Evolutionary conservation across 805 yeast species (phyloP).

Genomic region (Yarrowia sp.): DNA sequence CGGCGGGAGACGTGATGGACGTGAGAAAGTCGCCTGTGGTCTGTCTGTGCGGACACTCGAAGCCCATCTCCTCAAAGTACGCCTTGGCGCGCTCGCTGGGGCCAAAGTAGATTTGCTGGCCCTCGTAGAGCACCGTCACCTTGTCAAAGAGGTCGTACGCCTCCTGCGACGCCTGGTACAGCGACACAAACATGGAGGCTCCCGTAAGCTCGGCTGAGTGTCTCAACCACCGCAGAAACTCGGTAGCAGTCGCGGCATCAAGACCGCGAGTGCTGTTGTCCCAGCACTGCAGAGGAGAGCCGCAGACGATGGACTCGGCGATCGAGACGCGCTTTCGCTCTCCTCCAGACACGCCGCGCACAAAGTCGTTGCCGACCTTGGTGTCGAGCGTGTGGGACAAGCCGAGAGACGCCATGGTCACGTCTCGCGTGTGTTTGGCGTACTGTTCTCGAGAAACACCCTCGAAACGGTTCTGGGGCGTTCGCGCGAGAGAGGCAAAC

Average conservation of each 20-base stretch:
- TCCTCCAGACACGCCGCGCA: constrained; percentile 72
- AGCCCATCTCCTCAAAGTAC: constrained; percentile 55
- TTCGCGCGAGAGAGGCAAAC: constrained; percentile 58
- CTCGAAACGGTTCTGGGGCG: constrained; percentile 59
- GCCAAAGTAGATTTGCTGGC: constrained; percentile 60
- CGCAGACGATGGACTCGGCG: constrained; percentile 51
- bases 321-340: constrained; percentile 69
- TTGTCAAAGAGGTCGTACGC: constrained; percentile 61
- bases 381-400: constrained; percentile 55
- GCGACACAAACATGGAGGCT: constrained; percentile 58
- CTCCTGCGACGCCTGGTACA: constrained; percentile 67
- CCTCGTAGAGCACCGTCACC: constrained; percentile 56
- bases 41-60: constrained; percentile 54
- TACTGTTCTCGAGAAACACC: constrained; percentile 55
- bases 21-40: constrained; percentile 61
- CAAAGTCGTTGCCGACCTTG: constrained; percentile 63
- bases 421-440: constrained; percentile 54
- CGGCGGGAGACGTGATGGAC: constrained; percentile 53
- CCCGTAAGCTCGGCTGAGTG: constrained; percentile 56
- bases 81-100: constrained; percentile 46
- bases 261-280: constrained; percentile 71
- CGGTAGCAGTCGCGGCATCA: constrained; percentile 71
- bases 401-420: constrained; percentile 54
- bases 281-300: constrained; percentile 58
- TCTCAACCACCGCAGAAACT: constrained; percentile 58